Conservation (phyloP, 192 early-diverging fungal species). For the Umbelopsis vinacea region DNA sequence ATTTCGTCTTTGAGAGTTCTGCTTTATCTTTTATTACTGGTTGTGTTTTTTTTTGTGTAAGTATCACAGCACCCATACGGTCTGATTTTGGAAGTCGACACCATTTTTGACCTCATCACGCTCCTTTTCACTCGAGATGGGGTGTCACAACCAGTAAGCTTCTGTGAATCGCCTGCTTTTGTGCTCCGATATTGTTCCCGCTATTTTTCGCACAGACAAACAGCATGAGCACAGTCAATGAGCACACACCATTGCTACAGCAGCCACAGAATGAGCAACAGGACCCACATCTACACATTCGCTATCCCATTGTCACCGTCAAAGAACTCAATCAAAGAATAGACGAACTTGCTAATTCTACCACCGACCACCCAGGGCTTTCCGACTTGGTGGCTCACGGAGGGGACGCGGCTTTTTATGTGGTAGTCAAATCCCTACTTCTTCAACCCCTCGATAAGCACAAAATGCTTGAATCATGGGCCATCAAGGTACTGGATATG, state of each 20-base stretch:
- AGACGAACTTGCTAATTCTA: neutral
- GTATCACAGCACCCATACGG: neutral
- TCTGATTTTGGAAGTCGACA: neutral
- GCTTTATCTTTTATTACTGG: neutral
- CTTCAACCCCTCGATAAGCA: neutral
- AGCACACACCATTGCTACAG: neutral
- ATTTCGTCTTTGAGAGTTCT: neutral
- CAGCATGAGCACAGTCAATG: neutral
- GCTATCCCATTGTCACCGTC: neutral
- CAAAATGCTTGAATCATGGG: neutral
- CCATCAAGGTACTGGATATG: neutral
- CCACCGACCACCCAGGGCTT: neutral
- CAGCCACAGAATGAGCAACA: neutral
- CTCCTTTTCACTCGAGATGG: neutral
- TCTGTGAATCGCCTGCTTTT: constrained; percentile 2
- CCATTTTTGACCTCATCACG: constrained; percentile 19
- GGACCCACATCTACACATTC: neutral
- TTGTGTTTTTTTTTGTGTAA: constrained; percentile 7
- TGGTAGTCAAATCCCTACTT: neutral
- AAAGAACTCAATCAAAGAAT: neutral
- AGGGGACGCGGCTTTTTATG: constrained; percentile 15
- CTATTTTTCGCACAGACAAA: neutral
- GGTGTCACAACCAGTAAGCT: neutral
- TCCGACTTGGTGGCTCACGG: constrained; percentile 7
- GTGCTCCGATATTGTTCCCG: neutral